Base-by-base conservation (phyloP, 2,329 filamentous ascomycete species). In the Diaporthe sp. region DNA sequence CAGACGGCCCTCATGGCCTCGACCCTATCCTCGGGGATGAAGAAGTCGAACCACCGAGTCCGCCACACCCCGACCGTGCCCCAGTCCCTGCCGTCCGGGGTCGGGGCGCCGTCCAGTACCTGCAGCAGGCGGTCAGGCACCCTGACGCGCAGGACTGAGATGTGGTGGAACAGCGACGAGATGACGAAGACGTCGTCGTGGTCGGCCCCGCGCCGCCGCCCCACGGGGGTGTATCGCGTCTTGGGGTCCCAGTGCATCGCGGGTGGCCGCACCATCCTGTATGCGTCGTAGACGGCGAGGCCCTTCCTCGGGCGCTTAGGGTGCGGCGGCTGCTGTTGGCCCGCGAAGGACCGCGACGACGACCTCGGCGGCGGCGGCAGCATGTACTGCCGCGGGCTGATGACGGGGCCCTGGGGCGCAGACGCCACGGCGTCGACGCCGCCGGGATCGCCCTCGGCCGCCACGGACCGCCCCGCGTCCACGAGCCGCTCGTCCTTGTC, bases 111-210 rank as follows among this genome's bases (percentile, higher is more conserved):
- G 10, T 87, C 88, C 2, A 93, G 78, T 10, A 89, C 88, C 22
- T 86, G 84, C 42, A 93, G 83, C 62, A 92, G 81, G 34, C 84
- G 83, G 39, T 84, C 82, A 2, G 91, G 90, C 25, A 93, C 90
- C n/a, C 90, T 87, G 37, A 92, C 87, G 34, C 91, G 84, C 74
- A 93, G 79, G 65, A 93, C 81, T 37, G 87, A 89, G 17, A 93
- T 77, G 79, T 93, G 91, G 79, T 93, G 91, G 80, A 92, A 92
- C 42, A 93, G 81, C 6, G 87, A 87, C 81, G 89, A 92, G 55
- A 93, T 81, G 55, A 93, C 85, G 77, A 92, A 93, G 2, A 93
- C 84, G 78, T 93, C 91, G 77, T 93, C 91, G 79, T 88, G 89
- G 46, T 85, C 85, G 2, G 82, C 84, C 2, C 87, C 88, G 1